Base-by-base conservation (phyloP, 352 stramenopile genomes). In the Peronosclerospora sorghi region DNA sequence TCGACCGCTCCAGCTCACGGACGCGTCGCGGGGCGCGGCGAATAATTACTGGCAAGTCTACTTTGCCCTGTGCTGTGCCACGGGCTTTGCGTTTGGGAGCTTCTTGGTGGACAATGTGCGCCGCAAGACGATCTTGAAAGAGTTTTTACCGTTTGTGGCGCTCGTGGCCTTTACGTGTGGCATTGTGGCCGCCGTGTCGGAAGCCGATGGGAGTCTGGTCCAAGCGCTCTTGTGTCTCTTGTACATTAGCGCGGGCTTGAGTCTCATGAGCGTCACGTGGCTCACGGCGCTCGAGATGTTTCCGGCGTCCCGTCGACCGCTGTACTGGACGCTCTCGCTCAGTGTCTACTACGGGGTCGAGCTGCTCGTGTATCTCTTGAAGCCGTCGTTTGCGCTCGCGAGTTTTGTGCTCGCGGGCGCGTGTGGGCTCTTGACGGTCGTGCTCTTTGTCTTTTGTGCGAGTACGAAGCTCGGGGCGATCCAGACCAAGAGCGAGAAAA, bases 51-150 rank as follows among this genome's bases (percentile, higher is more conserved):
- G 69, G 69, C 41, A 82, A 27, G 51, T 83, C 12, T 70, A 75
- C 32, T 83, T 74, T 38, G 57, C 58, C 1, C 34, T 82, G 19
- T 77, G 62, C 41, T 65, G 28, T 1, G 59, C 64, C 4, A 49
- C 66, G 2, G 80, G 80, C 21, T 59, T 82, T 8, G 61, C 56
- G 26, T 86, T 90, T 29, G 78, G 77, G 29, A 79, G 80, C 44
- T 85, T 89, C 40, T 60, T 86, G 26, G 68, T 90, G 35, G 80
- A 89, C 51, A 86, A 81, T 28, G 75, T 93, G 40, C 71, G 78
- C n/a, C 74, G 80, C 38, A 90, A 93, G 58, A 93, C 80, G 13
- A 83, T 93, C n/a, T 47, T 93, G 32, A 93, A 93, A 51, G 80
- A 93, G 44, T 86, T 90, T 21, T 40, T 90, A 44, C 77, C 77